Evolutionary conservation across 805 yeast species (phyloP).

Genomic region (Cyberlindnera suaveolens): DNA sequence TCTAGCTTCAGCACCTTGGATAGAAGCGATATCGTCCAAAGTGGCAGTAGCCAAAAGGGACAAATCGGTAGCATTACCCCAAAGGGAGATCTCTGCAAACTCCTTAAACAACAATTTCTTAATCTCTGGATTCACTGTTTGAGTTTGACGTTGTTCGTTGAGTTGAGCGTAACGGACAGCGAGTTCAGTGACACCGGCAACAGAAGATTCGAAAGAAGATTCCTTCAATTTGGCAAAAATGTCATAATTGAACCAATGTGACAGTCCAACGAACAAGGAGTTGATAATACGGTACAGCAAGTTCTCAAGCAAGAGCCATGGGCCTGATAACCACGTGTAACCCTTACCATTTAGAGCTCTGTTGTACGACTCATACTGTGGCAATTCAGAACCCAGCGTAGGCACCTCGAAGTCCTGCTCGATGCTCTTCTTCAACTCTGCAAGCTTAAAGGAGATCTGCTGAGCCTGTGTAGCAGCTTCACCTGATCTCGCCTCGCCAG

Average conservation of each 20-base stretch:
- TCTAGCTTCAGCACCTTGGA: constrained; percentile 87
- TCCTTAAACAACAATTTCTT: constrained; percentile 66
- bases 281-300: constrained; percentile 69
- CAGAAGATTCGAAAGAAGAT: constrained; percentile 68
- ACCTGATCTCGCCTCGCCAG: constrained; percentile 25
- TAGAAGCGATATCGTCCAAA: constrained; percentile 80
- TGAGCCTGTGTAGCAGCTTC: constrained; percentile 39
- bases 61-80: constrained; percentile 98
- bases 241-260: constrained; percentile 52
- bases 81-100: constrained; percentile 78
- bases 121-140: constrained; percentile 31
- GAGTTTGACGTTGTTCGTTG: constrained; percentile 20
- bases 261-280: constrained; percentile 31
- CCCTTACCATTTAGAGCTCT: constrained; percentile 32
- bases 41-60: constrained; percentile 86
- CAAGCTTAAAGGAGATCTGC: constrained; percentile 36
- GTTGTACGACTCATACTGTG: constrained; percentile 55
- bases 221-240: constrained; percentile 67
- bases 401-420: constrained; percentile 34
- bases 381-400: constrained; percentile 34
- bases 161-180: constrained; percentile 55
- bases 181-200: constrained; percentile 73
- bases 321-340: constrained; percentile 73
- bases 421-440: constrained; percentile 38
- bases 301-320: constrained; percentile 89